Base-by-base conservation (phyloP, 805 yeast genomes). In the Suhomyces sp. region DNA sequence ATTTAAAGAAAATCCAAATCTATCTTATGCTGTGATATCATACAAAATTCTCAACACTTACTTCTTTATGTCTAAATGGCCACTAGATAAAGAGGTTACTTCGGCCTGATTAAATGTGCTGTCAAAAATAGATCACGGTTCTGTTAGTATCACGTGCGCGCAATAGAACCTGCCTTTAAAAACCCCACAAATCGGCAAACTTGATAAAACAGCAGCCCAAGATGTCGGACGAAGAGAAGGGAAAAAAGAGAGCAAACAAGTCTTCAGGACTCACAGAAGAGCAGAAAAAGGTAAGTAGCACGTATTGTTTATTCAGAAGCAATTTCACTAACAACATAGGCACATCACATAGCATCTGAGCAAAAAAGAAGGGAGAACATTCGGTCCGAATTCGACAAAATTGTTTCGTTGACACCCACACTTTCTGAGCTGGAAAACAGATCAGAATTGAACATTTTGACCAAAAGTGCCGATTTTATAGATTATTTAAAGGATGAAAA, bases 341-440 rank as follows among this genome's bases (percentile, higher is more conserved):
- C 85, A 5, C 88, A 86, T 59, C 96, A 88, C 62, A 87, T 89
- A 6, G 88, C 88, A 5, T 86, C 92, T 0, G 98, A 92, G 65
- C 92, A 90, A 66, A 88, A 87, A 63, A 77, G 98, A 61, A 76
- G 98, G 56, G 90, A 86, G 58, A 90, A 92, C 42, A 90, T 93
- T 22, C 75, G 97, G 45, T 81, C 85, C 8, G 92, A 90, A 8
- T 92, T 90, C 63, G 96, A 88, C 60, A 80, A 79, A 51, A 75
- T 92, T 22, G 92, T 91, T 0, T 75, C 79, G 1, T 67, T 89
- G 7, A 90, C 94, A 0, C 97, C 97, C 0, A 84, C 81, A 7
- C 72, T 92, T 44, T 75, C 80, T 1, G 76, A 78, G n/a, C 73
- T 76, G 23, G 97, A 93, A 60, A 84, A 87, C 51, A 73, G 97